Evolutionary conservation across 345 rosid genomes (phyloP).

Genomic region (Melastoma malabathricum): DNA sequence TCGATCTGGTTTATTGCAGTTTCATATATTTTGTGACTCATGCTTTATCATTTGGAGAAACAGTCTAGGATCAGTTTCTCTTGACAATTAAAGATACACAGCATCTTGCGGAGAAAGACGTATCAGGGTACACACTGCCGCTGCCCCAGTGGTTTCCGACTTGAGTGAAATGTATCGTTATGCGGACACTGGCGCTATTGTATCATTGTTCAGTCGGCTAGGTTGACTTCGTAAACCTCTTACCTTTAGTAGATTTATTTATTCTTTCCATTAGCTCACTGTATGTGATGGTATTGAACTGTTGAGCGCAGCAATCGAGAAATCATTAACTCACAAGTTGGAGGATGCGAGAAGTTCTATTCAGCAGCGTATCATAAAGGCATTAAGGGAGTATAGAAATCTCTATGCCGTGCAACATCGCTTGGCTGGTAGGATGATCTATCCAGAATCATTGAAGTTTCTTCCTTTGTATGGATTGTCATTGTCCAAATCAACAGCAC

Average conservation of each 20-base stretch:
- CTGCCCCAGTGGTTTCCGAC: slow-evolving; percentile 83
- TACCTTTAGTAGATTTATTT: background rate
- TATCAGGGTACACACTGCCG: slow-evolving; percentile 88
- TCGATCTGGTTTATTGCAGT: slow-evolving; percentile 1
- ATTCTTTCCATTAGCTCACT: background rate
- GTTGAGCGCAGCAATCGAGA: slow-evolving; percentile 75
- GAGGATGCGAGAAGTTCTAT: slow-evolving; percentile 79
- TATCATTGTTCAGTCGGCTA: slow-evolving; percentile 71
- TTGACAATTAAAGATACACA: slow-evolving; percentile 68
- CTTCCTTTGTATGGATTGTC: slow-evolving; percentile 80
- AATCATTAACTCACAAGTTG: slow-evolving; percentile 68
- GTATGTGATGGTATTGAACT: background rate
- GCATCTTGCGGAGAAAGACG: slow-evolving; percentile 99
- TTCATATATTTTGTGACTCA: background rate
- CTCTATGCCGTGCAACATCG: slow-evolving; percentile 93
- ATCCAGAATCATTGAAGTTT: slow-evolving; percentile 80
- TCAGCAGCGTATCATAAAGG: slow-evolving; percentile 76
- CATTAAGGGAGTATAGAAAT: slow-evolving; percentile 83
- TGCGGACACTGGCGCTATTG: slow-evolving; percentile 85
- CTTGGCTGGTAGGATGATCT: slow-evolving; percentile 83
- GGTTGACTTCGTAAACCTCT: slow-evolving; percentile 24
- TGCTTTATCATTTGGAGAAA: background rate
- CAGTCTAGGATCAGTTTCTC: slow-evolving; percentile 11
- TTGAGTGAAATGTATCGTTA: slow-evolving; percentile 93
- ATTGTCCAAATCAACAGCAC: slow-evolving; percentile 66